Evolutionary conservation across 768 basidiomycete species (phyloP).

Genomic region (Mycena vitilis): DNA sequence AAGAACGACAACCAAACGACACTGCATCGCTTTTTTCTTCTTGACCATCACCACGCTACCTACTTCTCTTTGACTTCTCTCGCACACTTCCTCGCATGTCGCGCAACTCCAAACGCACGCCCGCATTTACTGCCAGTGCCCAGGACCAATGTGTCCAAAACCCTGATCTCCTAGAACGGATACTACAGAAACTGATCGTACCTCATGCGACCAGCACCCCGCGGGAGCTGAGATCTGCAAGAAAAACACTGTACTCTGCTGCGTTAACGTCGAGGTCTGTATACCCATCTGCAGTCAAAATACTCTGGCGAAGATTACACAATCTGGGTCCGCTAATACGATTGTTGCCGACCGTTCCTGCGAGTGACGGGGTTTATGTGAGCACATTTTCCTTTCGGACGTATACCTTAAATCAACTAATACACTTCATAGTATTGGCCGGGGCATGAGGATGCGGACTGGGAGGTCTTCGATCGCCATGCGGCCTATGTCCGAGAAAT

Average conservation of each 20-base stretch:
- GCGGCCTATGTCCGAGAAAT: slow-evolving; percentile 9
- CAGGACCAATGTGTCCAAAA: not conserved
- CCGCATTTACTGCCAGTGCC: not conserved
- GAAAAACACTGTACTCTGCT: not conserved
- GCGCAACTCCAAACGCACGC: not conserved
- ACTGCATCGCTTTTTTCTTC: too few relatives aligned
- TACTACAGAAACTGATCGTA: not conserved
- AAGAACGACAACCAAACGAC: too few relatives aligned
- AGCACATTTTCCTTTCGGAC: not conserved
- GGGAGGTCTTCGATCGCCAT: slow-evolving; percentile 7
- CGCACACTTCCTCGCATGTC: not conserved
- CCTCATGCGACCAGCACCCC: not conserved
- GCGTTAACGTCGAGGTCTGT: not conserved
- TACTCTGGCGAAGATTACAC: not conserved
- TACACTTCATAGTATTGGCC: not conserved
- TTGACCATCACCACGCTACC: too few relatives aligned
- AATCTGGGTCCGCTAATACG: slow-evolving; percentile 5
- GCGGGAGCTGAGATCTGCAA: not conserved
- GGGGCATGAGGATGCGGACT: not conserved
- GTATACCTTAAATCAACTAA: not conserved
- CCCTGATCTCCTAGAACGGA: not conserved
- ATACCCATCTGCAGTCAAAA: not conserved
- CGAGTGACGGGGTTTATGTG: not conserved
- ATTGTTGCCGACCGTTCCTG: not conserved
- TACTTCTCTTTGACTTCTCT: too few relatives aligned